A percentile compares a stretch with the other conserved stretches of the same genome.
Evolutionary conservation across 2,329 filamentous ascomycete genomes (phyloP).

Genomic region (Hypoxylon sp.): DNA sequence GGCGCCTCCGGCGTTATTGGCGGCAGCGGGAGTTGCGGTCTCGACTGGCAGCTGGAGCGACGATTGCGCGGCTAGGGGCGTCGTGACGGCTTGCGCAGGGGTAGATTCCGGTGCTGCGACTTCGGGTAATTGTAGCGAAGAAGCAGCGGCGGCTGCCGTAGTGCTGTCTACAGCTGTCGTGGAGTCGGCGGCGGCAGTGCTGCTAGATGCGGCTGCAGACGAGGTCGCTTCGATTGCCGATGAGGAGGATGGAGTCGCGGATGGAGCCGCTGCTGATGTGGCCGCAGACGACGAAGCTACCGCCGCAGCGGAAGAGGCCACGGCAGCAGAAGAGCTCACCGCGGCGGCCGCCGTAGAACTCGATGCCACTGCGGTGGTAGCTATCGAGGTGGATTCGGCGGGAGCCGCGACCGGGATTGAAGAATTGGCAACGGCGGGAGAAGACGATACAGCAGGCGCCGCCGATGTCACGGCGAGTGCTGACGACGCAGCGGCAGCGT

Average conservation of each 20-base stretch:
- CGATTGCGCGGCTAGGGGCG: constrained; percentile 34
- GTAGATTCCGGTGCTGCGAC: constrained; percentile 8
- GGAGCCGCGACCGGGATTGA: neutral
- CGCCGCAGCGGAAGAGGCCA: neutral
- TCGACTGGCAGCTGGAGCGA: constrained; percentile 40
- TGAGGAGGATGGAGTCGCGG: neutral
- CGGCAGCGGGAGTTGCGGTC: constrained; percentile 22
- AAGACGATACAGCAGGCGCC: neutral
- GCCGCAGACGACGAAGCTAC: constrained; percentile 1
- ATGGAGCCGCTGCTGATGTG: neutral
- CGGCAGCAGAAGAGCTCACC: constrained; percentile 6
- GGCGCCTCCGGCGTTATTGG: constrained; percentile 32
- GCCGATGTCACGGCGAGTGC: constrained; percentile 23
- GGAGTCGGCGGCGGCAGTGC: neutral
- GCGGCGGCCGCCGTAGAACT: constrained; percentile 8
- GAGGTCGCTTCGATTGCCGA: neutral
- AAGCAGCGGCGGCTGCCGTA: constrained; percentile 24
- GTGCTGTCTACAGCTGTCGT: neutral
- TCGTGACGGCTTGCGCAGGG: neutral
- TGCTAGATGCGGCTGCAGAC: neutral
- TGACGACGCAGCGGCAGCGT: constrained; percentile 19
- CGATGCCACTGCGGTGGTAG: neutral
- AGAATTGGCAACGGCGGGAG: neutral
- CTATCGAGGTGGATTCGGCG: constrained; percentile 5
- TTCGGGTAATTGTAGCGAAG: constrained; percentile 41